Base-by-base conservation (phyloP, 2,329 filamentous ascomycete species). In the Xylaria sp. region DNA sequence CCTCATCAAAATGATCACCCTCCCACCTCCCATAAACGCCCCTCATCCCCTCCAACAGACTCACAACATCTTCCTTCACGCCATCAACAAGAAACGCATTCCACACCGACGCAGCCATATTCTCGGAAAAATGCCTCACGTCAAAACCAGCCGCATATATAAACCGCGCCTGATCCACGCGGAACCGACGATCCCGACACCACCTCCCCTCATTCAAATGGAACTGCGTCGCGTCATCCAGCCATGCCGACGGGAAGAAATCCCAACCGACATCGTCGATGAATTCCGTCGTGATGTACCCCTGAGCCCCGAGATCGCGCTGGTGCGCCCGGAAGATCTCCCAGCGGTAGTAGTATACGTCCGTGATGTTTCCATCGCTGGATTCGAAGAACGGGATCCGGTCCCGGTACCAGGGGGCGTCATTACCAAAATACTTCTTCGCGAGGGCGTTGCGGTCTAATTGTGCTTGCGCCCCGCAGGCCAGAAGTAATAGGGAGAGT, bases 341-440 rank as follows among this genome's bases (percentile, higher is more conserved):
- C 60, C 57, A 62, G 46, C 60, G 57, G 46, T 62, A 62, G 7
- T 62, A 62, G 19, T 62, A 62, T 51, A 62, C 60, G 18, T 62
- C 60, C 5, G 54, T 59, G 30, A 62, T 59, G 13, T 50, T 52
- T 13, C 39, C 13, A 16, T 62, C 57, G 37, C 60, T 62, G 13
- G 52, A 18, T 49, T 62, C 60, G 42, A 62, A 57, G 54, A 62
- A 62, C n/a, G 60, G 60, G 9, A 62, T 62, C 16, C 60, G 51
- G 34, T 59, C 57, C 51, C 39, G 37, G 48, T 62, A 62, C 60
- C 60, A 62, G 4, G 57, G 57, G 1, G 60, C 60, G n/a, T 62
- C 60, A 7, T 62, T 62, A 9, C 51, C 57, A 11, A 62, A 62
- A 49, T 62, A 59, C 18, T 54, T 35, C 39, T 55, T 13, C 6